Evolutionary conservation across 306 rosid genomes (phyloP), one percentile per base, ranked within the genome.

Genomic region (Castanopsis chinensis): DNA sequence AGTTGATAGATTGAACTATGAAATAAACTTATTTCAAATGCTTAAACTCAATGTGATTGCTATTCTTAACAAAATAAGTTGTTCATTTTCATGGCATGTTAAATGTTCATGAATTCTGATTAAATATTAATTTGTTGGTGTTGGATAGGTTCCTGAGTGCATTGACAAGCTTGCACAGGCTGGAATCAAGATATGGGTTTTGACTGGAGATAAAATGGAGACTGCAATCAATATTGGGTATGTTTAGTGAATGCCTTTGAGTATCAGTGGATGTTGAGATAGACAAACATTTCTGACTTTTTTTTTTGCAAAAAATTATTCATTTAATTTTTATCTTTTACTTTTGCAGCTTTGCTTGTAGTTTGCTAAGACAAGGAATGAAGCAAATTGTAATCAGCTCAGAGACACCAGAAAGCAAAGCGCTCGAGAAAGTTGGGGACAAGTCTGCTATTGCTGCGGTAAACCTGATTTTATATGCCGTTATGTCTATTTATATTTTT

Each of bases 151-250:
- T 79, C 99, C 99, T 23, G 99, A 96, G 70, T 96, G 98, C 88
- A 96, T 96, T 60, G 99, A 96, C 92, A 96, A 91, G 76, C 94
- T 96, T 82, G 99, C 99, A 52, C 99, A 93, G 84, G 99, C 99
- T 71, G 99, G 99, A 81, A 96, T 96, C 68, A 96, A 96, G 85
- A 83, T 96, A 68, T 96, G 99, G 99, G 99, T 96, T 78, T 86
- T 96, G 90, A 96, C 99, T 52, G 99, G 99, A 65, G 99, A 96
- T 86, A 96, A 96, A 90, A 96, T 96, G 99, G 99, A 96, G 84
- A 96, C 98, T 32, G 99, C 99, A 41, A 96, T 96, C 85, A 93
- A 96, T 74, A 96, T 96, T 53, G 99, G 99, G 99, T 89, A 85
- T 67, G 79, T 58, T 41, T 59, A 37, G 58, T 76, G 60, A 27